phyloP scores from a whole-genome alignment of 805 yeast species.

The Monosporozyma siamensis region DNA sequence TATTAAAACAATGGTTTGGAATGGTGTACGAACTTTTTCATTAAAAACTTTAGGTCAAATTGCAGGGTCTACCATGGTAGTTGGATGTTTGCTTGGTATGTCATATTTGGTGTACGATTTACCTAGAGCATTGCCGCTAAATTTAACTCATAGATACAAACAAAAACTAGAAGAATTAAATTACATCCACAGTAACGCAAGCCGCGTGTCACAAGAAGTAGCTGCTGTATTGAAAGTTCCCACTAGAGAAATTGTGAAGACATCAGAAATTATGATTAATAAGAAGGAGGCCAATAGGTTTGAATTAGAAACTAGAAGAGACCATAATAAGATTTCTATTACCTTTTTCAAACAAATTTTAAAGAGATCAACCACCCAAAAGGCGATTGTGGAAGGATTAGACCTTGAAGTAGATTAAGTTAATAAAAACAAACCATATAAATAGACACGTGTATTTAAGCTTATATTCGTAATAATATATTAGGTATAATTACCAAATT shows the following conservation, averaged over 20 bases:
- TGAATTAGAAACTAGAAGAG: conserved; percentile 20
- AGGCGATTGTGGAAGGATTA: conserved; percentile 16
- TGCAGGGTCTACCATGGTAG: conserved; percentile 44
- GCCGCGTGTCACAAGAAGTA: conserved; percentile 72
- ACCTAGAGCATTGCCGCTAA: conserved; percentile 82
- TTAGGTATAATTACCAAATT: no score
- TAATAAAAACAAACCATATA: neutral
- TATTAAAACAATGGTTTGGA: conserved; percentile 29
- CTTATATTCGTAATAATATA: neutral
- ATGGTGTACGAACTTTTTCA: conserved; percentile 33
- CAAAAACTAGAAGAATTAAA: conserved; percentile 55
- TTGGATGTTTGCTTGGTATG: conserved; percentile 43
- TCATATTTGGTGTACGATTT: conserved; percentile 68
- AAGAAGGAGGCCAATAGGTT: conserved; percentile 18
- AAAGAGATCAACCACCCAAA: conserved; percentile 18
- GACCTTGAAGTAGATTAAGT: conserved; percentile 25
- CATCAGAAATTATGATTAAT: conserved; percentile 24
- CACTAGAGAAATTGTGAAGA: conserved; percentile 54
- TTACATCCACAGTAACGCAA: conserved; percentile 69
- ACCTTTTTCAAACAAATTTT: conserved; percentile 21
- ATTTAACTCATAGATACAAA: conserved; percentile 64
- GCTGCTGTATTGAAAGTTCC: conserved; percentile 75
- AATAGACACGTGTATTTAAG: neutral
- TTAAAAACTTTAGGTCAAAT: conserved; percentile 34
- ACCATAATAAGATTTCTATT: conserved; percentile 19